Conservation (phyloP, 2,329 filamentous ascomycete genomes). For the Teratosphaeria zuluensis region DNA sequence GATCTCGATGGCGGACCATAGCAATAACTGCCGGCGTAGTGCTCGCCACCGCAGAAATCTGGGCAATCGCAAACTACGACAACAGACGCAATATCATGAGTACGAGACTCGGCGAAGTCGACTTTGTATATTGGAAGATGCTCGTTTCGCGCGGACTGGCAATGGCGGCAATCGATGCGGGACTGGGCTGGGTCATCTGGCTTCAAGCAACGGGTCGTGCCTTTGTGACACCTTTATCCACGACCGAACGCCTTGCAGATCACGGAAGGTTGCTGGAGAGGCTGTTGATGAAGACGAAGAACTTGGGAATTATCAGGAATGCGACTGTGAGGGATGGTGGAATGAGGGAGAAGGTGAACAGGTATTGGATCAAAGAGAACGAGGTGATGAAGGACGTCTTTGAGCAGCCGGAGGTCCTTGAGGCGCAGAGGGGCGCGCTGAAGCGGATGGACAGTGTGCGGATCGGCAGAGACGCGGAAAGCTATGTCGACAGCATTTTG, state of each 20-base stretch:
- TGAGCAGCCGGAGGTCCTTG: constrained; percentile 67
- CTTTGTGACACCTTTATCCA: constrained; percentile 52
- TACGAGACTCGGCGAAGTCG: constrained; percentile 50
- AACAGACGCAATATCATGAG: constrained; percentile 55
- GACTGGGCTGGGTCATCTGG: constrained; percentile 59
- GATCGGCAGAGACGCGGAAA: constrained; percentile 55
- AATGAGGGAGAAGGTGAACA: constrained; percentile 54
- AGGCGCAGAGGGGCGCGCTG: constrained; percentile 60
- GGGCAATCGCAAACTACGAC: constrained; percentile 55
- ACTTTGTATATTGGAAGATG: constrained; percentile 63
- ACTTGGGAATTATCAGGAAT: constrained; percentile 68
- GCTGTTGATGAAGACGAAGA: constrained; percentile 58
- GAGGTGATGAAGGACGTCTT: constrained; percentile 63
- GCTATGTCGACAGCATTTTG: constrained; percentile 36
- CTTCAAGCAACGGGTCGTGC: constrained; percentile 71
- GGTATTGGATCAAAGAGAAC: constrained; percentile 76
- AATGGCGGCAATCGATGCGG: constrained; percentile 55
- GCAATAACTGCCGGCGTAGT: constrained; percentile 55
- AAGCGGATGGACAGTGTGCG: constrained; percentile 52
- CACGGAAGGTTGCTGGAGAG: constrained; percentile 47
- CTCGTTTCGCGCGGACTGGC: constrained; percentile 52
- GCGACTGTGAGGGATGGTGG: constrained; percentile 64
- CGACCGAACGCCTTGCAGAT: constrained; percentile 58
- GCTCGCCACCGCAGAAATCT: constrained; percentile 56
- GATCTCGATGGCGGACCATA: constrained; percentile 57